Base-by-base conservation (phyloP, 2,329 filamentous ascomycete genomes). In the Cercospora brassicicola region DNA sequence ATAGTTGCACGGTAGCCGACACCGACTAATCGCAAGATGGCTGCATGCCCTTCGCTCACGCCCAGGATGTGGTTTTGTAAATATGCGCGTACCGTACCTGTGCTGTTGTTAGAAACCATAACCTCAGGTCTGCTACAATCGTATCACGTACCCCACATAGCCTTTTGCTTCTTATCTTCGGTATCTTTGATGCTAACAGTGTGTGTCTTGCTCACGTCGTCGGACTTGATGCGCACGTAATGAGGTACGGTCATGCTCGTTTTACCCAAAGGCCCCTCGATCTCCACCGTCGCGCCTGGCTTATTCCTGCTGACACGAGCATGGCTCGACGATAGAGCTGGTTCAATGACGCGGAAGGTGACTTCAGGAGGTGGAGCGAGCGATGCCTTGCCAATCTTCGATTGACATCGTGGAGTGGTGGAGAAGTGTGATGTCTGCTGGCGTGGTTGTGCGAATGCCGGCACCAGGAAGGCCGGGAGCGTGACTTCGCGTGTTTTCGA, bases 41-140 rank as follows among this genome's bases (percentile, higher is more conserved):
- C 93, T 18, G 92, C 94, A 82, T 99, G 95, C 39, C 95, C 95
- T 86, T 99, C 95, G 42, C 93, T 96, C 23, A 99, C 95, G 68
- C 95, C 95, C 71, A 93, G 88, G 69, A 99, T 91, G 83, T 96
- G 89, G 79, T 95, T 96, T 76, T 92, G 91, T 64, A 99, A 86
- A 78, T 96, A 94, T 36, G 93, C 90, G 82, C 95, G 94, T 55
- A 89, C 91, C 5, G 94, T 98, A 71, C 94, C 94, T 97, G 45
- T 63, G 45, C n/a, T 57, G 28, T 28, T 18, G 28, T 67, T 62
- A 67, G 60, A n/a, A 39, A 26, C 20, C 26, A 33, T 20, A 31
- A 9, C 33, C n/a, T 53, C 31, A 26, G 30, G 31, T n/a, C 23
- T 18, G 39, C 8, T 20, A 18, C 18, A 9, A 15, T 61, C 23